Conservation (phyloP, 345 rosid genomes). For the Lepidium africanum region DNA sequence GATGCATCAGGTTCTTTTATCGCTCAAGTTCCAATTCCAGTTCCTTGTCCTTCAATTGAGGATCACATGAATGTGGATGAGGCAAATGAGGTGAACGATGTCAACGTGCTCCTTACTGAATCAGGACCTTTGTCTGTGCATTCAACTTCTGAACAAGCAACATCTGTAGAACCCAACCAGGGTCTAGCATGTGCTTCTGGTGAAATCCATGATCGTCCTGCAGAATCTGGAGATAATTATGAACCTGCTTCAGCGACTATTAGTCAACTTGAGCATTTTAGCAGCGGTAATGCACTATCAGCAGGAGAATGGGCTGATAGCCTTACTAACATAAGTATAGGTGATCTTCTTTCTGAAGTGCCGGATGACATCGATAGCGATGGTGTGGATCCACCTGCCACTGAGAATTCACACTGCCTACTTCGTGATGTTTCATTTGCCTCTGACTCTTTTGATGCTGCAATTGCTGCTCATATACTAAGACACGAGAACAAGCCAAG, state of each 20-base stretch:
- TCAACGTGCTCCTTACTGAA: constrained; percentile 26
- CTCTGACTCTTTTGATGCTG: constrained; percentile 98
- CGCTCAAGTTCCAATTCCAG: constrained; percentile 33
- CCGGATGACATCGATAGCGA: constrained; percentile 40
- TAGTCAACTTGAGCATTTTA: constrained; percentile 23
- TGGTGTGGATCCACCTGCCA: constrained; percentile 31
- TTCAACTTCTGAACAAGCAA: constrained; percentile 29
- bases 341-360: constrained; percentile 77
- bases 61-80: constrained; percentile 32
- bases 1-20: constrained; percentile 31
- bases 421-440: constrained; percentile 58
- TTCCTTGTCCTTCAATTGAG: constrained; percentile 32
- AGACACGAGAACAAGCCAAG: constrained; percentile 62
- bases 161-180: constrained; percentile 26
- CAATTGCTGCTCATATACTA: constrained; percentile 90
- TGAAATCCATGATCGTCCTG: constrained; percentile 24
- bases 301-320: constrained; percentile 98
- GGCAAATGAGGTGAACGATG: constrained; percentile 19
- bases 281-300: constrained; percentile 36
- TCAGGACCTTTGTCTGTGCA: constrained; percentile 25
- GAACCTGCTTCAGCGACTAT: constrained; percentile 23
- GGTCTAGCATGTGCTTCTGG: constrained; percentile 27
- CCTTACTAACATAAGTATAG: constrained; percentile 83
- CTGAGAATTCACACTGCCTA: constrained; percentile 44
- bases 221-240: constrained; percentile 17